Base-by-base conservation (phyloP, 371 early-diverging fungal genomes). In the Rhizopus stolonifer region DNA sequence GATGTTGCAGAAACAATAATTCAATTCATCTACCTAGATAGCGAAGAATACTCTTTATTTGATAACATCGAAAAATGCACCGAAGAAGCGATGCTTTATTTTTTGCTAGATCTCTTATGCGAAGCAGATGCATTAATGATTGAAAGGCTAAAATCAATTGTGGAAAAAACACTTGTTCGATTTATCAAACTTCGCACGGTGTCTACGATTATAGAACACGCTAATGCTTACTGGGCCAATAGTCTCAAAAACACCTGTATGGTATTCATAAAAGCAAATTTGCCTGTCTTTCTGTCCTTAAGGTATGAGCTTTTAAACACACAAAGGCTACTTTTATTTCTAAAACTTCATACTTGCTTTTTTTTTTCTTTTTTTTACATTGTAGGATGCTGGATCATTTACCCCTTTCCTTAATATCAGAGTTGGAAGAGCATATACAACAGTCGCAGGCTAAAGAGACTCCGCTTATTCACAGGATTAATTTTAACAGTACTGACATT, bases 61-160 rank as follows among this genome's bases (percentile, higher is more conserved):
- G 60, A 67, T 8, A 32, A 60, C 1, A 60, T 69, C 32, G 63
- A 63, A 22, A 67, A 68, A 17, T 76, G 73, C 5, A 69, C 64
- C 0, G 64, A 70, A 29, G 77, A 80, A 9, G 74, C 71, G 10
- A 78, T 83, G 51, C 45, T 87, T 21, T 62, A 69, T 3, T 67
- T 78, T 48, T 64, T 88, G 13, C 40, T 81, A 15, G 72, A 80
- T 5, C 69, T 87, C 0, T 65, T 91, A 1, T 64, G 72, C 39
- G 77, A 77, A 36, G 83, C 91, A 0, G 81, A 91, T 53, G 87
- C 86, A 52, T 60, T 87, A 7, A 60, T 88, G 19, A 53, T 89
- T 47, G 64, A 74, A 8, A 63, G 77, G 5, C 59, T 91, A 13
- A 87, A 87, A 54, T 61, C 66, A 0, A 60, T 80, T 13, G 79